phyloP scores from a whole-genome alignment of 768 basidiomycete species.

The Pleurotus platypus region DNA sequence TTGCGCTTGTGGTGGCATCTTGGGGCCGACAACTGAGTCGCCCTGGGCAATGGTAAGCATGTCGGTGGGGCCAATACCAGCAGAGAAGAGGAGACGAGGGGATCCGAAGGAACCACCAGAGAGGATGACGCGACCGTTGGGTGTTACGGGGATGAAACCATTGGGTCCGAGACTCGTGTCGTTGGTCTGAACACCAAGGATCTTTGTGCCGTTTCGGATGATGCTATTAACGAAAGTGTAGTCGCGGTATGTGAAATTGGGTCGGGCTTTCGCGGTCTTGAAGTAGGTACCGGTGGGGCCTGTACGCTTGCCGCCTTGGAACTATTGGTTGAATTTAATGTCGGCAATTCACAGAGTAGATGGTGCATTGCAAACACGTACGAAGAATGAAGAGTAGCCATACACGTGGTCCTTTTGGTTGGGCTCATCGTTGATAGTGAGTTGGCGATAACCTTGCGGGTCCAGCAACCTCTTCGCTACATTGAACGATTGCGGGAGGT shows the following conservation, averaged over 20 bases:
- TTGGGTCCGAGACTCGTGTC: constrained; percentile 52
- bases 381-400: constrained; percentile 47
- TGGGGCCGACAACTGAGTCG: constrained; percentile 40
- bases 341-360: not conserved
- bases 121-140: constrained; percentile 58
- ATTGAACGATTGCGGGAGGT: constrained; percentile 46
- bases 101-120: constrained; percentile 56
- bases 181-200: constrained; percentile 61
- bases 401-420: constrained; percentile 57
- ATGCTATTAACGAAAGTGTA: constrained; percentile 48
- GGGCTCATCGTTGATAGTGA: constrained; percentile 54
- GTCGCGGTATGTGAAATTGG: constrained; percentile 48
- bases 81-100: constrained; percentile 54
- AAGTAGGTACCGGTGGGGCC: constrained; percentile 62
- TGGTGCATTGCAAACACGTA: constrained; percentile 16
- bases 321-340: constrained; percentile 19
- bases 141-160: constrained; percentile 50
- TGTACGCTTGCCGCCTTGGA: constrained; percentile 42
- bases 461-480: constrained; percentile 42
- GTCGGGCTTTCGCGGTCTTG: constrained; percentile 48
- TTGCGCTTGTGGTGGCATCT: constrained; percentile 42
- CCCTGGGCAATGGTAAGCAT: constrained; percentile 48
- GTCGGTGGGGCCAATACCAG: constrained; percentile 59
- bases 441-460: constrained; percentile 44
- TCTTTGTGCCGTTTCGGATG: constrained; percentile 50